phyloP scores from a whole-genome alignment of 2,329 filamentous ascomycete species.

The Laburnicola sp. region DNA sequence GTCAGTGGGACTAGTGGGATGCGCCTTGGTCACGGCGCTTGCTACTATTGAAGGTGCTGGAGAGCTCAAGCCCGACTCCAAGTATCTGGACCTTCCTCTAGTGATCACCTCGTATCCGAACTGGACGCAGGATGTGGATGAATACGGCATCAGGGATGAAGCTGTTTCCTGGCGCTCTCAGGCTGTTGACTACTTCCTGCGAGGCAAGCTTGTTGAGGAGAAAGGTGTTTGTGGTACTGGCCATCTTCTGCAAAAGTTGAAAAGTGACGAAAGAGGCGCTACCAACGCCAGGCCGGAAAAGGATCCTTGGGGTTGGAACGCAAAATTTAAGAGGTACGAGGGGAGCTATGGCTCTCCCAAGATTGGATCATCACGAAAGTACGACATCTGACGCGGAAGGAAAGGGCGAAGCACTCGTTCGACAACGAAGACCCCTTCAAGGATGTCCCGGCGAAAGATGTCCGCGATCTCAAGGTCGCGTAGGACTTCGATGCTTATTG shows the following conservation, averaged over 20 bases:
- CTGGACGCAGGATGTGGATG: conserved; percentile 13
- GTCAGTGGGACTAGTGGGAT: conserved; percentile 18
- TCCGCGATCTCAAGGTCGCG: too few species aligned
- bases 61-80: conserved; percentile 22
- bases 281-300: neutral
- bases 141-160: conserved; percentile 23
- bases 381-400: conserved; percentile 16
- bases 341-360: conserved; percentile 12
- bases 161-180: conserved; percentile 12
- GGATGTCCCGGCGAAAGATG: conserved; percentile 14
- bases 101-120: conserved; percentile 22
- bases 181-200: conserved; percentile 17
- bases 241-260: conserved; percentile 11
- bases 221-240: conserved; percentile 13
- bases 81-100: conserved; percentile 22
- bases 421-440: conserved; percentile 15
- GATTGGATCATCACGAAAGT: conserved; percentile 20
- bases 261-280: neutral
- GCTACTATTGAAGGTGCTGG: conserved; percentile 17
- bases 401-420: conserved; percentile 14
- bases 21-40: conserved; percentile 21
- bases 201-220: conserved; percentile 8
- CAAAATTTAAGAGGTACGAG: conserved; percentile 10
- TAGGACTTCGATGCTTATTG: too few species aligned
- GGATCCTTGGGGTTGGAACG: conserved; percentile 17